A percentile compares a stretch with the other conserved stretches of the same genome.
phyloP scores from a whole-genome alignment of 257 asterid genomes.

The Solanum okadae region DNA sequence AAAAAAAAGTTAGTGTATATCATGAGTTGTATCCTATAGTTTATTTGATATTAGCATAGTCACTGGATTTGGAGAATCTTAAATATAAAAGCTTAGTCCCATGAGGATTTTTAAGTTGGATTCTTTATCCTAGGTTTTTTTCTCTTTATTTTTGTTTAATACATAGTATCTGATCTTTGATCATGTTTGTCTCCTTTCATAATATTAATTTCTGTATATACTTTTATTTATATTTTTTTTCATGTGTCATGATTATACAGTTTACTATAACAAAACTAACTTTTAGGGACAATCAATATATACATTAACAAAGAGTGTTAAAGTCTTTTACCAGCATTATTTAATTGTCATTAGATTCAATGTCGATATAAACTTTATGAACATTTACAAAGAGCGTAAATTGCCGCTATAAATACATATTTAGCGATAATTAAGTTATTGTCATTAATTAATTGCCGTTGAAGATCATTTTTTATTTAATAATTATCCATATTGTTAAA shows the following conservation, averaged over 20 bases:
- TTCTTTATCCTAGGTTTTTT: neutral
- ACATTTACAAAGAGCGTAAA: no score
- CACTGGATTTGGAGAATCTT: constrained; percentile 41
- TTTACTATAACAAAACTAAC: no score
- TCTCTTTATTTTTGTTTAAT: neutral
- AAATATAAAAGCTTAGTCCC: constrained; percentile 14
- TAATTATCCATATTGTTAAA: neutral
- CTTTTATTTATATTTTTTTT: neutral
- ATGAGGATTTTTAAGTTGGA: neutral
- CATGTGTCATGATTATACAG: neutral
- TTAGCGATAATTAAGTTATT: no score
- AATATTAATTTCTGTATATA: neutral
- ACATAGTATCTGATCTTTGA: constrained; percentile 19
- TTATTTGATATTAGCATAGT: constrained; percentile 17
- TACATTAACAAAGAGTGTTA: no score
- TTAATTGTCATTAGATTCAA: no score
- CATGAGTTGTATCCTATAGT: neutral
- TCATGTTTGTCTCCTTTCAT: constrained; percentile 22
- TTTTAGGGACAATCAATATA: no score
- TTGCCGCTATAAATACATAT: no score
- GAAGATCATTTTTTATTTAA: no score
- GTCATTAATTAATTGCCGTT: no score
- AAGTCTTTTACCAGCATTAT: no score
- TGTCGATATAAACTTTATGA: no score
- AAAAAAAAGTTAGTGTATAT: neutral